Evolutionary conservation across 2,329 filamentous ascomycete species (phyloP).

Genomic region (Cordyceps militaris): DNA sequence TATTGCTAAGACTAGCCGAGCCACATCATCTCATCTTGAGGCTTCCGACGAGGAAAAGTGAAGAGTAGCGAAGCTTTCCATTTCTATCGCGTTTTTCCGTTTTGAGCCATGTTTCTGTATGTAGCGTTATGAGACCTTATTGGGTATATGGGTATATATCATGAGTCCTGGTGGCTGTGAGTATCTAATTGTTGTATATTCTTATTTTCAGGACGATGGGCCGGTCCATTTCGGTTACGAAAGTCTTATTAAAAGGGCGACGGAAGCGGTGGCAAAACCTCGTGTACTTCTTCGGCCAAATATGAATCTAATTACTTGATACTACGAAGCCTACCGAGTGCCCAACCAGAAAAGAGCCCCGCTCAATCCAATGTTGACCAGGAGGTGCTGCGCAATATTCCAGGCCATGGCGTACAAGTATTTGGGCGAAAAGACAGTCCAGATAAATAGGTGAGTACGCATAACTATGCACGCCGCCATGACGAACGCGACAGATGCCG

Average conservation of each 20-base stretch:
- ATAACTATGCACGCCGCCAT: constrained; percentile 84
- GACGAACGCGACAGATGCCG: constrained; percentile 59
- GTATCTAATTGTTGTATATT: background rate
- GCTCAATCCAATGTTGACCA: constrained; percentile 60
- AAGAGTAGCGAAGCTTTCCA: constrained; percentile 13
- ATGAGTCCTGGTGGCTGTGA: constrained; percentile 1
- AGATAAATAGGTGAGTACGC: constrained; percentile 89
- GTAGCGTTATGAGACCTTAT: constrained; percentile 2
- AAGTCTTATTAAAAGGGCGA: background rate
- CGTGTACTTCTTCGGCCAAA: background rate
- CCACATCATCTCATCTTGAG: background rate
- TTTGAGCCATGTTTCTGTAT: background rate
- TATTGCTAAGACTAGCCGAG: constrained; percentile 25
- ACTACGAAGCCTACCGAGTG: constrained; percentile 14
- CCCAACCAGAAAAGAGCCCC: constrained; percentile 51
- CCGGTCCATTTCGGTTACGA: background rate
- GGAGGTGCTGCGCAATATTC: constrained; percentile 73
- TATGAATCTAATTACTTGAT: background rate
- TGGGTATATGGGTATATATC: constrained; percentile 11
- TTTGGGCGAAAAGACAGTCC: constrained; percentile 98
- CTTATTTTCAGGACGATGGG: background rate
- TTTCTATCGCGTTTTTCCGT: background rate
- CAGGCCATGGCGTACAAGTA: constrained; percentile 90
- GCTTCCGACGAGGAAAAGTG: constrained; percentile 27
- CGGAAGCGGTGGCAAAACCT: background rate